These are phyloP conservation scores for Isochrysis galbana DNA, from an alignment of 78 protist genomes.

Conservation along the genomic window DNA sequence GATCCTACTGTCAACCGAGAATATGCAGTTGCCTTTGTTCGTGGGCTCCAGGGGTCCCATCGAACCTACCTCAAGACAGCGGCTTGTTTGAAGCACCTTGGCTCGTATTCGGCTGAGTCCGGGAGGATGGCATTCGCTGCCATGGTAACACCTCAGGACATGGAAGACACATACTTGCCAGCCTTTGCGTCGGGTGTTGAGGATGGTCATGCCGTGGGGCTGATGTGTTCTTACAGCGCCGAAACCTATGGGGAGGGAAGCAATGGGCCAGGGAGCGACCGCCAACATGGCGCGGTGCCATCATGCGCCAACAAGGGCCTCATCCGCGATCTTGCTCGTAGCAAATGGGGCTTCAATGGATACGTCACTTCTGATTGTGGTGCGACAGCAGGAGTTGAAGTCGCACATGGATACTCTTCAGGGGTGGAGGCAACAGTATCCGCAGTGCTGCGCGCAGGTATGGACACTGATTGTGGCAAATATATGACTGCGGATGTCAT, in stretches of 20 bases:
- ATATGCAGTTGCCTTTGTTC: not conserved
- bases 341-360: slow-evolving; percentile 49
- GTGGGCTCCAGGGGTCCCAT: not conserved
- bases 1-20: slow-evolving; percentile 45
- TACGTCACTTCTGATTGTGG: slow-evolving; percentile 58
- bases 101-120: not conserved
- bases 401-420: too few relatives aligned
- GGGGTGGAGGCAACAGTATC: too few relatives aligned
- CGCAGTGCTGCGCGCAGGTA: too few relatives aligned
- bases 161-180: slow-evolving; percentile 46
- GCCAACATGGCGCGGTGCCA: slow-evolving; percentile 10
- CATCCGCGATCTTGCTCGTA: slow-evolving; percentile 1
- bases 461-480: too few relatives aligned
- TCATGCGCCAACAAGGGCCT: slow-evolving; percentile 42
- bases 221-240: slow-evolving; percentile 67
- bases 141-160: not conserved
- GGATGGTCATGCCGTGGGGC: slow-evolving; percentile 9
- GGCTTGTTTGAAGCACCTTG: slow-evolving; percentile 33
- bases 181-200: slow-evolving; percentile 30
- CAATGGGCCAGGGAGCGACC: not conserved
- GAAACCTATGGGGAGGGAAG: slow-evolving; percentile 46
- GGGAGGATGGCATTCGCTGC: not conserved
- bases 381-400: slow-evolving; percentile 32
- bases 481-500: too few relatives aligned
- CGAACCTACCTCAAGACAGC: not conserved